phyloP scores from a whole-genome alignment of 768 basidiomycete species.

The Amanita pallidorosea region DNA sequence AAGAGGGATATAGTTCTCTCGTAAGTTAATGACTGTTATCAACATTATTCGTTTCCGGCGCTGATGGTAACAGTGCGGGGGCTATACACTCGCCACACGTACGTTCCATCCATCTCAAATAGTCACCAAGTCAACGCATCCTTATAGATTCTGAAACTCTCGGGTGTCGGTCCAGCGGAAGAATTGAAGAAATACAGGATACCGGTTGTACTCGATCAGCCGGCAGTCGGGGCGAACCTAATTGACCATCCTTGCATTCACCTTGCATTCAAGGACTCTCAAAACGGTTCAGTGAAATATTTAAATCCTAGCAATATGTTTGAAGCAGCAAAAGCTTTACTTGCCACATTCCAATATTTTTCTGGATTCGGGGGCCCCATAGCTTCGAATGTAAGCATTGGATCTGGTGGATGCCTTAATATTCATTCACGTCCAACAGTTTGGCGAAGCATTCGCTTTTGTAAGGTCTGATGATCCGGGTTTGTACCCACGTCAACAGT shows the following conservation, averaged over 20 bases:
- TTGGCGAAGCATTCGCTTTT: conserved; percentile 49
- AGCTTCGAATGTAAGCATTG: conserved; percentile 37
- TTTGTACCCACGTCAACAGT: conserved; percentile 31
- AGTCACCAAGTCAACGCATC: too few relatives aligned
- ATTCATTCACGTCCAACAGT: conserved; percentile 14
- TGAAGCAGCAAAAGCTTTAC: conserved; percentile 17
- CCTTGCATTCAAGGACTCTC: conserved; percentile 43
- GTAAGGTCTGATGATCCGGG: conserved; percentile 41
- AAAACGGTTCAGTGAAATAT: conserved; percentile 29
- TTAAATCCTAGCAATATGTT: conserved; percentile 21
- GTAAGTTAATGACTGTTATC: conserved; percentile 23
- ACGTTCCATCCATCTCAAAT: conserved; percentile 3
- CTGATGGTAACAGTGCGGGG: conserved; percentile 33
- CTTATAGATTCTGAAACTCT: conserved; percentile 53
- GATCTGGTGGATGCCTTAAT: background rate
- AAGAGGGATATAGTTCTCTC: conserved; percentile 48
- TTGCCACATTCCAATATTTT: conserved; percentile 29
- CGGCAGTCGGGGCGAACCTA: conserved; percentile 67
- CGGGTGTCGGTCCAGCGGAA: conserved; percentile 63
- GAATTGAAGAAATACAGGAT: conserved; percentile 47
- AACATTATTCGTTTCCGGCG: background rate
- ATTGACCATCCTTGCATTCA: conserved; percentile 60
- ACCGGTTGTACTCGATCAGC: conserved; percentile 48
- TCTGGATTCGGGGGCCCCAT: conserved; percentile 34
- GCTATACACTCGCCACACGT: conserved; percentile 56